phyloP scores from a whole-genome alignment of 1,284 basidiomycete species.

The Sparassis latifolia region DNA sequence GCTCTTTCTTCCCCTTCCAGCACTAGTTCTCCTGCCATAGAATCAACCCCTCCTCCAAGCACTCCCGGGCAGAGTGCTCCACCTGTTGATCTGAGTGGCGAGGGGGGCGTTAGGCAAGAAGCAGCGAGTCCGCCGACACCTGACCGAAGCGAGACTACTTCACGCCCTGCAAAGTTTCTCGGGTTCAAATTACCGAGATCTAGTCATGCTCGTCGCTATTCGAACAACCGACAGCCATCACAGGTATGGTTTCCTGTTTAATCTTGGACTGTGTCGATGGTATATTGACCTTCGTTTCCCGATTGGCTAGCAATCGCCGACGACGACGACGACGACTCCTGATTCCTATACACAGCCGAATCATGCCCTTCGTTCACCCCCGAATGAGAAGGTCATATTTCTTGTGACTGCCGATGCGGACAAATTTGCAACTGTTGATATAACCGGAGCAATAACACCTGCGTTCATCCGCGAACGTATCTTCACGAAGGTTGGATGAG shows the following conservation, averaged over 20 bases:
- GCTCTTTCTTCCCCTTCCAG: conserved; percentile 61
- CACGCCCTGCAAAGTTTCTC: conserved; percentile 15
- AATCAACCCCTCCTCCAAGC: conserved; percentile 57
- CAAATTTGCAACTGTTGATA: conserved; percentile 72
- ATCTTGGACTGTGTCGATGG: too few relatives aligned
- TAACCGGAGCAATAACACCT: conserved; percentile 62
- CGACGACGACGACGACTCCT: conserved; percentile 36
- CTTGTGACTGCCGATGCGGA: conserved; percentile 82
- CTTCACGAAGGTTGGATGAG: conserved; percentile 62
- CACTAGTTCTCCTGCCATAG: conserved; percentile 53
- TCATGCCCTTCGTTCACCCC: conserved; percentile 17
- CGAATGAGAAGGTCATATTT: conserved; percentile 47
- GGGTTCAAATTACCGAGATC: conserved; percentile 17
- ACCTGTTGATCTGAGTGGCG: conserved; percentile 35
- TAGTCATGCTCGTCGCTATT: conserved; percentile 18
- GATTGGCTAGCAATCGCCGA: conserved; percentile 19
- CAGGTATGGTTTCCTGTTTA: conserved; percentile 30
- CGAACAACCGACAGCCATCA: conserved; percentile 21
- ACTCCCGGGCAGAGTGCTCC: conserved; percentile 49
- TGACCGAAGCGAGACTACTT: conserved; percentile 19
- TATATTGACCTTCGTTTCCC: too few relatives aligned
- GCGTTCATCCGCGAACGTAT: conserved; percentile 80
- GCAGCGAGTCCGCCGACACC: conserved; percentile 20
- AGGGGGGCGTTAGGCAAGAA: conserved; percentile 31
- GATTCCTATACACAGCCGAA: conserved; percentile 20